Evolutionary conservation across 106 monocot genomes (phyloP), one percentile per base, ranked within the genome.

Genomic region (Allium fistulosum): DNA sequence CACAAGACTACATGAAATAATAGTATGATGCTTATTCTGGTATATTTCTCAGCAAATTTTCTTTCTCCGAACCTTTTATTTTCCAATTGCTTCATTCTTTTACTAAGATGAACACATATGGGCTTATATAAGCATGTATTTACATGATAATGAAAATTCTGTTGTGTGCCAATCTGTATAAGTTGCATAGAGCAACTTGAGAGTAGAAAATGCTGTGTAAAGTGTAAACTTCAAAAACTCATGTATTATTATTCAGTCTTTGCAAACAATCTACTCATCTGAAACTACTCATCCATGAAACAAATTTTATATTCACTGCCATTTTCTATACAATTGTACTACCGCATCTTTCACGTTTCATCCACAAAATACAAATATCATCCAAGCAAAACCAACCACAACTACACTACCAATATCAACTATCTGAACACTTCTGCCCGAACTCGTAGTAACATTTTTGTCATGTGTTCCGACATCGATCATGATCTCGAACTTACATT

Each of bases 401-500:
- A 46, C 51, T 11, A 3, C 47, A 22, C 51, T n/a, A 59, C 59
- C 49, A 16, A 49, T 4, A 13, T 51, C 9, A 37, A 37, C 26
- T 45, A 8, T 8, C 26, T 28, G 16, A 26, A 17, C 11, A n/a
- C 52, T 10, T 0, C 69, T 0, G 1, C 61, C 18, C 14, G 26
- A 11, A 22, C 45, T 68, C 6, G 49, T 11, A 48, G 28, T 62
- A 17, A 46, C 71, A 3, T 72, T 15, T 64, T 47, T 7, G 47
- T 87, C 82, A 46, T 82, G 90, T 45, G 8, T 71, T 3, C 85
- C 72, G 47, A 66, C 37, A 58, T 96, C 95, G 70, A 96, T 84
- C 91, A 85, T 83, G 67, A 96, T 79, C 75, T 86, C 79, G 53
- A 95, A 95, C 75, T 68, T 65, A 75, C 95, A 95, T 1, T 4